A percentile compares a stretch with the other conserved stretches of the same genome.
phyloP scores from a whole-genome alignment of 2,329 filamentous ascomycete species.

The Penicillium polonicum region DNA sequence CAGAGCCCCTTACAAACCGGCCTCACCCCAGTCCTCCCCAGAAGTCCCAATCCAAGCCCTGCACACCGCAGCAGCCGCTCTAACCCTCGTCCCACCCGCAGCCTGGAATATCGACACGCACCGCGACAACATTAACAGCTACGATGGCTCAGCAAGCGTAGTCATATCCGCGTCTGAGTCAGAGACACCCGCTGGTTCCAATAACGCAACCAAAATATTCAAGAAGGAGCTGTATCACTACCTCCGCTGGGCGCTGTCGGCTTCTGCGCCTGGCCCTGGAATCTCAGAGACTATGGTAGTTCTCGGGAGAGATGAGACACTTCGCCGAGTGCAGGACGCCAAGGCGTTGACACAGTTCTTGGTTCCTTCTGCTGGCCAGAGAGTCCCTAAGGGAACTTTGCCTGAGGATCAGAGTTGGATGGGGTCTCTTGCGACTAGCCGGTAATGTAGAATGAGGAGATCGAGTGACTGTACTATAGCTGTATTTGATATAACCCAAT shows the following conservation, averaged over 20 bases:
- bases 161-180: slow-evolving; percentile 1
- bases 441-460: background rate
- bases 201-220: slow-evolving; percentile 35
- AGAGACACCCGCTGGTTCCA: slow-evolving; percentile 7
- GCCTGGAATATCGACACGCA: slow-evolving; percentile 45
- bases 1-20: slow-evolving; percentile 26
- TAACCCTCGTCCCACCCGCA: slow-evolving; percentile 42
- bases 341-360: slow-evolving; percentile 31
- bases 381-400: slow-evolving; percentile 19
- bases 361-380: slow-evolving; percentile 18
- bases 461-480: background rate
- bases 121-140: slow-evolving; percentile 40
- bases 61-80: slow-evolving; percentile 46
- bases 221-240: slow-evolving; percentile 54
- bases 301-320: slow-evolving; percentile 53
- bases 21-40: slow-evolving; percentile 17
- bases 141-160: slow-evolving; percentile 27
- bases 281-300: slow-evolving; percentile 55
- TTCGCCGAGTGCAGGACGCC: slow-evolving; percentile 47
- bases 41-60: slow-evolving; percentile 38
- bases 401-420: slow-evolving; percentile 35
- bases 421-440: slow-evolving; percentile 31
- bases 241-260: slow-evolving; percentile 57
- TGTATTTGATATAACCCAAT: background rate
- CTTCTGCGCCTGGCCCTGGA: slow-evolving; percentile 53